phyloP scores from a whole-genome alignment of 2,329 filamentous ascomycete genomes.

The Ophiosphaerella korrae region DNA sequence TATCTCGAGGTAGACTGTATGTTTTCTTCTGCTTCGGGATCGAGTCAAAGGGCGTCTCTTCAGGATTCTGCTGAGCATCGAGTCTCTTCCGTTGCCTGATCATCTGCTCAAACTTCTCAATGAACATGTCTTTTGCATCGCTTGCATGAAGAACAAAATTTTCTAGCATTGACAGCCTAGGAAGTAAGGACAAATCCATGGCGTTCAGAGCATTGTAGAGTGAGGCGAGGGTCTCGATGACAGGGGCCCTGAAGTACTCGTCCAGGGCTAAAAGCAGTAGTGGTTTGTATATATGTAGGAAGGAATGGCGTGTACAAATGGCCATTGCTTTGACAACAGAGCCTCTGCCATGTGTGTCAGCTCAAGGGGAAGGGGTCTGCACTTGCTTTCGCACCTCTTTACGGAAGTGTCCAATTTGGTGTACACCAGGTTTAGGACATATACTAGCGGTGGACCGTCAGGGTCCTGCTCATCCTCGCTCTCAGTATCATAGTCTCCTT shows the following conservation, averaged over 20 bases:
- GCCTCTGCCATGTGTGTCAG: slow-evolving; percentile 62
- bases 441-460: slow-evolving; percentile 90
- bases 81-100: slow-evolving; percentile 79
- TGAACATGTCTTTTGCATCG: slow-evolving; percentile 93
- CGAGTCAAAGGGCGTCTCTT: slow-evolving; percentile 45
- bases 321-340: slow-evolving; percentile 98
- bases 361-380: not conserved
- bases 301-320: slow-evolving; percentile 95
- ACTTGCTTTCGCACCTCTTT: slow-evolving; percentile 60
- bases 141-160: slow-evolving; percentile 84
- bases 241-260: slow-evolving; percentile 93
- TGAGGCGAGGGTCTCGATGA: slow-evolving; percentile 82
- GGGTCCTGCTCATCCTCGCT: slow-evolving; percentile 61
- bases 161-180: slow-evolving; percentile 81
- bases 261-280: slow-evolving; percentile 88
- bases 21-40: slow-evolving; percentile 59
- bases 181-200: slow-evolving; percentile 96
- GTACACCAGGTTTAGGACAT: slow-evolving; percentile 96
- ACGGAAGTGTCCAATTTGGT: slow-evolving; percentile 95
- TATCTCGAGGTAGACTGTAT: slow-evolving; percentile 86
- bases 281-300: slow-evolving; percentile 99
- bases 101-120: slow-evolving; percentile 97
- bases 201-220: slow-evolving; percentile 92
- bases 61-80: slow-evolving; percentile 52
- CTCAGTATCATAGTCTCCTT: slow-evolving; percentile 55